Conservation (phyloP, 2,329 filamentous ascomycete species). For the Clarireedia monteithiana region DNA sequence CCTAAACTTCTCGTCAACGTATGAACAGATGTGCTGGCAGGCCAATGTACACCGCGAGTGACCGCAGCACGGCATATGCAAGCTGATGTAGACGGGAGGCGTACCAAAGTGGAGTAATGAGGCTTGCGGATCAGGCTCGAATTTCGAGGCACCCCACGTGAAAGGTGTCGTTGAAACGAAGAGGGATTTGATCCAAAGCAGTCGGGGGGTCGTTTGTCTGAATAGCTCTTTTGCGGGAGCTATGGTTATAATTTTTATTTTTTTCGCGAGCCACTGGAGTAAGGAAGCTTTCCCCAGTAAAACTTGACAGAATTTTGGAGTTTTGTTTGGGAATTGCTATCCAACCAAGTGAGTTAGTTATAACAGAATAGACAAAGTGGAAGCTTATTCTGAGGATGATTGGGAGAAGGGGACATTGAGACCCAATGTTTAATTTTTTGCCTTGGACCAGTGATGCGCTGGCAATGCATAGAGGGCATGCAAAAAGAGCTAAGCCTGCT, state of each 20-base stretch:
- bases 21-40: constrained; percentile 57
- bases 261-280: constrained; percentile 21
- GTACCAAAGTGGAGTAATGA: constrained; percentile 30
- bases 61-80: constrained; percentile 52
- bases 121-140: constrained; percentile 31
- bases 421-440: constrained; percentile 21
- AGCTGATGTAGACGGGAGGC: constrained; percentile 40
- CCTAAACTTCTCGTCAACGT: constrained; percentile 37
- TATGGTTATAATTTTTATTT: constrained; percentile 4
- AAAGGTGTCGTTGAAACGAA: constrained; percentile 16
- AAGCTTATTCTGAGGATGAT: constrained; percentile 20
- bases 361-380: constrained; percentile 20
- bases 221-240: constrained; percentile 17
- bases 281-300: constrained; percentile 22
- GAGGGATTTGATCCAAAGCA: constrained; percentile 20
- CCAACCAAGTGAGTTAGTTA: constrained; percentile 29
- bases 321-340: constrained; percentile 17
- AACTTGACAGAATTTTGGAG: constrained; percentile 1
- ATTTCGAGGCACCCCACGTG: constrained; percentile 23
- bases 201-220: constrained; percentile 2
- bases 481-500: constrained; percentile 27
- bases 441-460: constrained; percentile 29
- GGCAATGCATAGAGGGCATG: constrained; percentile 27
- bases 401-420: constrained; percentile 22
- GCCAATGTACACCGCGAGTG: constrained; percentile 44